Evolutionary conservation across 345 rosid genomes (phyloP).

Genomic region (Carallia pectinifolia): DNA sequence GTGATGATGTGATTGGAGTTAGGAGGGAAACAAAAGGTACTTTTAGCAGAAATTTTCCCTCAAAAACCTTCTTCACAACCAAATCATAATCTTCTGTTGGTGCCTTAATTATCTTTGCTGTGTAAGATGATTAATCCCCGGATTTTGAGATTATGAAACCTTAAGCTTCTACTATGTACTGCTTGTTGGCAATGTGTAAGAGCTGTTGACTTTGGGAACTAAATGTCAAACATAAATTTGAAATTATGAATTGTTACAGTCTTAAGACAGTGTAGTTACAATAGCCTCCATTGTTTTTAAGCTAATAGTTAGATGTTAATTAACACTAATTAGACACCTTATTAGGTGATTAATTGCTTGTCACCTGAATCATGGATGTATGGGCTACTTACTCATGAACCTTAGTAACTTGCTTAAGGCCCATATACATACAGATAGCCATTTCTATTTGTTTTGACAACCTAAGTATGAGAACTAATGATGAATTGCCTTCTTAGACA

Average conservation of each 20-base stretch:
- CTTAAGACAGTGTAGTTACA: too few species aligned
- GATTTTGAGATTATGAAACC: constrained; percentile 15
- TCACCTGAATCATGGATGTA: not conserved
- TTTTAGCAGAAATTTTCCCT: not conserved
- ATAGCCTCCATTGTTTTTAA: too few species aligned
- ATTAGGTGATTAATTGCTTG: not conserved
- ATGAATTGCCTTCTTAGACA: too few species aligned
- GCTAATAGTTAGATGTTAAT: too few species aligned
- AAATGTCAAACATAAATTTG: too few species aligned
- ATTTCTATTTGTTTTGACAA: too few species aligned
- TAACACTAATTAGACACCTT: too few species aligned
- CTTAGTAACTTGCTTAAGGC: not conserved
- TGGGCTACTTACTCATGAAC: not conserved
- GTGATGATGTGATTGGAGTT: not conserved
- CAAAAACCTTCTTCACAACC: not conserved
- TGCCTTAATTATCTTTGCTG: not conserved
- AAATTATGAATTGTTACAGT: too few species aligned
- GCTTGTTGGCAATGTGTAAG: too few species aligned
- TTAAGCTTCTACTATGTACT: constrained; percentile 5
- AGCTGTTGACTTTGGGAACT: too few species aligned
- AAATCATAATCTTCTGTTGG: not conserved
- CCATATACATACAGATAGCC: too few species aligned
- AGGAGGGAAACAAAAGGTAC: not conserved
- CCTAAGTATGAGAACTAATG: too few species aligned
- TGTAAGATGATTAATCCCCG: not conserved